Base-by-base conservation (phyloP, 495 filamentous ascomycete genomes). In the Neurospora sp. region DNA sequence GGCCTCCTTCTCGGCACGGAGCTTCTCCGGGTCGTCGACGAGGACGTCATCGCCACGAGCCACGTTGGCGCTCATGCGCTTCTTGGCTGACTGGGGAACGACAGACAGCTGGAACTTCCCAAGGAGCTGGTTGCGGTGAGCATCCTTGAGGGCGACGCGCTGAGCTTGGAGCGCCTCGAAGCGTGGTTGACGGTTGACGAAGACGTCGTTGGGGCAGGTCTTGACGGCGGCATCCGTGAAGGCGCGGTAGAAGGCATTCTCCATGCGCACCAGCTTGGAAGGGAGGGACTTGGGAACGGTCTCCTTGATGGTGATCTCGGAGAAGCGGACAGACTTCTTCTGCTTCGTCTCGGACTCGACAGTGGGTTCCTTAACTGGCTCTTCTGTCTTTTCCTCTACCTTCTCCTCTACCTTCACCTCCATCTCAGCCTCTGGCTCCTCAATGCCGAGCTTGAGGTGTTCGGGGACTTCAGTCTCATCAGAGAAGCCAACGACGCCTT, bases 161-260 rank as follows among this genome's bases (percentile, higher is more conserved):
- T 90, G 88, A 27, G 95, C 88, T 79, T 97, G 94, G 14, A 98
- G 83, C 20, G 95, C 94, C 78, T 98, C 96, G 71, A 94, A 96
- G 69, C 96, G 91, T 39, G 92, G 88, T 74, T 92, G 89, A 5
- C 92, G 90, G 79, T 97, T 92, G 73, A 94, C 85, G 77, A 96
- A 96, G 14, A 90, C 88, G 80, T 98, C 96, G n/a, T 79, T 82
- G 70, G 85, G 83, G 72, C 84, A 86, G 37, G 87, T 88, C 54
- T 84, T 85, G 40, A 89, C 85, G 62, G 88, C 82, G 62, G 91
- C 84, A 62, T 91, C 89, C 74, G 92, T 90, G 80, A 97, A 98
- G 37, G 93, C 93, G 74, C 93, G 90, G 86, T 95, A 94, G 79
- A 96, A 97, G n/a, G 94, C 92, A 2, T 91, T 91, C 77, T 96